These are phyloP conservation scores for Trapa bicornis DNA, from an alignment of 345 rosid genomes.

Conservation along the genomic window DNA sequence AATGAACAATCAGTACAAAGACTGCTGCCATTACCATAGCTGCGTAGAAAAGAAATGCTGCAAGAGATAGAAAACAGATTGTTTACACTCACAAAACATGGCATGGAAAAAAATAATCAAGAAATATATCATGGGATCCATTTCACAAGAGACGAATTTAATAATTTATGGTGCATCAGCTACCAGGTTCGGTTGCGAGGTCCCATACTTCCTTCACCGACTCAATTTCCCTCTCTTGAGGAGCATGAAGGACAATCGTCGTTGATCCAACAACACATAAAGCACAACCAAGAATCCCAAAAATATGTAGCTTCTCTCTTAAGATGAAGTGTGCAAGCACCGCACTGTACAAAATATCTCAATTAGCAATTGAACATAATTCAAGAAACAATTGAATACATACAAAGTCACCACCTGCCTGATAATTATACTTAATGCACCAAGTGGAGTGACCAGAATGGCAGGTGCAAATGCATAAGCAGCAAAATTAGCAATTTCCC, in stretches of 20 bases:
- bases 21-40: conserved; percentile 63
- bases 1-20: conserved; percentile 45
- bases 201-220: conserved; percentile 89
- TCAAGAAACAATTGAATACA: not conserved
- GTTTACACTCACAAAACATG: not conserved
- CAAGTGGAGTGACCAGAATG: conserved; percentile 92
- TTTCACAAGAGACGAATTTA: too few relatives aligned
- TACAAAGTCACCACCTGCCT: conserved; percentile 32
- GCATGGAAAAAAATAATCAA: conserved; percentile 3
- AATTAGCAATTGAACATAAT: conserved; percentile 9
- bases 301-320: conserved; percentile 64
- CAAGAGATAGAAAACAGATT: conserved; percentile 15
- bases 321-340: conserved; percentile 79
- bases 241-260: conserved; percentile 88
- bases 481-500: conserved; percentile 94
- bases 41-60: conserved; percentile 87
- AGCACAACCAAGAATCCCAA: conserved; percentile 89
- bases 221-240: conserved; percentile 78
- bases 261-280: conserved; percentile 95
- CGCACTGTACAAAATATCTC: conserved; percentile 46
- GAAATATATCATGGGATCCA: not conserved
- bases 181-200: conserved; percentile 99
- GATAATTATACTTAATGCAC: conserved; percentile 90
- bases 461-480: conserved; percentile 99
- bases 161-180: too few relatives aligned